Conservation (phyloP, 2,329 filamentous ascomycete genomes). For the Fusarium irregulare region DNA sequence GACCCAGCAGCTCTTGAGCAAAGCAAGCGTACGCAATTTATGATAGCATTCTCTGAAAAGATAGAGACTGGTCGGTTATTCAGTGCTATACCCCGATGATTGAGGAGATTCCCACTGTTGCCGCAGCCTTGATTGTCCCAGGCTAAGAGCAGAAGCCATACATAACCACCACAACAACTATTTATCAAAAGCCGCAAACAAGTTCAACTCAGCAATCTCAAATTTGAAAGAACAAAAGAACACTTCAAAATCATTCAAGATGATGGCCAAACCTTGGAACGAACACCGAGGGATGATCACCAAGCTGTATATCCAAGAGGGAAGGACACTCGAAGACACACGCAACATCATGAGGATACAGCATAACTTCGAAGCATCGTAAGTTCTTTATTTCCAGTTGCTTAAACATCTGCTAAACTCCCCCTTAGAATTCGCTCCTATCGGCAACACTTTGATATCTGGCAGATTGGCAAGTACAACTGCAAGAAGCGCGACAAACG, state of each 20-base stretch:
- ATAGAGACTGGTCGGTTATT: background rate
- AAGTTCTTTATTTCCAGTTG: conserved; percentile 33
- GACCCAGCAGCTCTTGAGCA: background rate
- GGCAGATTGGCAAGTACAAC: conserved; percentile 62
- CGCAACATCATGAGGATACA: conserved; percentile 53
- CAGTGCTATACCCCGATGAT: conserved; percentile 28
- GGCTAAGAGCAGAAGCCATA: conserved; percentile 26
- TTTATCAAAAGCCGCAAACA: background rate
- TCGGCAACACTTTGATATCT: conserved; percentile 59
- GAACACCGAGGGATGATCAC: conserved; percentile 52
- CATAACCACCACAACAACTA: background rate
- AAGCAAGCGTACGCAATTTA: background rate
- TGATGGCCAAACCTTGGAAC: conserved; percentile 60
- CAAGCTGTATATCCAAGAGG: conserved; percentile 55
- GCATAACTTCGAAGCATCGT: conserved; percentile 58
- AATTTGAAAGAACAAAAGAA: background rate
- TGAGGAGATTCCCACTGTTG: conserved; percentile 18
- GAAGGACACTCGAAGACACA: conserved; percentile 56
- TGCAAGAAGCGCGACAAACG: conserved; percentile 49
- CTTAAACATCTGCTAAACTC: conserved; percentile 9
- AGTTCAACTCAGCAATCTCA: background rate
- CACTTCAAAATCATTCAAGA: conserved; percentile 20
- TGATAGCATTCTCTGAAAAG: background rate
- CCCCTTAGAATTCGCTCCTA: conserved; percentile 56
- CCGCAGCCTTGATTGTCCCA: conserved; percentile 36